phyloP scores from a whole-genome alignment of 225 moss, liverwort and hornwort species.

The Physcomitrellopsis africana region DNA sequence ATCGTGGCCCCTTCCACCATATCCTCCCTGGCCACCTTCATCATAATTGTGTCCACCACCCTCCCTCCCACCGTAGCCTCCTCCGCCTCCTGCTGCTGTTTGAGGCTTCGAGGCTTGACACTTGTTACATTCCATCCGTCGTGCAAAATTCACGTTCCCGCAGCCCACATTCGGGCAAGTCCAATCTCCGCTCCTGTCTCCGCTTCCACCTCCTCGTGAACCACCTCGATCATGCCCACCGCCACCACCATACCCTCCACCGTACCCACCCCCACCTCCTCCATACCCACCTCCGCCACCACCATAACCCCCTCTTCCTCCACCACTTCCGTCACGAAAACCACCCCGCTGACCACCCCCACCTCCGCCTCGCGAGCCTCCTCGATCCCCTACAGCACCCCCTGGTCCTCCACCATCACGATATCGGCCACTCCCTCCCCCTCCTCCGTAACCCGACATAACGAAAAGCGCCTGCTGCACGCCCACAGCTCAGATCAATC shows the following conservation, averaged over 20 bases:
- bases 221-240: slow-evolving; percentile 56
- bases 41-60: slow-evolving; percentile 56
- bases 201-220: slow-evolving; percentile 48
- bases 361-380: slow-evolving; percentile 43
- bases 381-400: slow-evolving; percentile 48
- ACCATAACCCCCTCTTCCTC: slow-evolving; percentile 34
- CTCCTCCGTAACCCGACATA: slow-evolving; percentile 59
- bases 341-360: slow-evolving; percentile 39
- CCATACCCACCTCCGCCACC: slow-evolving; percentile 26
- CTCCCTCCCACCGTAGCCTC: slow-evolving; percentile 51
- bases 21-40: slow-evolving; percentile 45
- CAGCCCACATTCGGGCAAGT: slow-evolving; percentile 62
- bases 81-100: slow-evolving; percentile 36
- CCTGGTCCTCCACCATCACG: slow-evolving; percentile 53
- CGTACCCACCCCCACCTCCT: slow-evolving; percentile 37
- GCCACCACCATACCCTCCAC: slow-evolving; percentile 35
- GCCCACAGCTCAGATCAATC: not conserved
- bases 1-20: slow-evolving; percentile 55
- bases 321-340: slow-evolving; percentile 44
- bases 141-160: slow-evolving; percentile 66
- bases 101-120: slow-evolving; percentile 59
- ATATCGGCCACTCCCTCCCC: slow-evolving; percentile 50
- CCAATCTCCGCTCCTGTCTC: slow-evolving; percentile 64
- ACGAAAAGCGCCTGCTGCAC: not conserved
- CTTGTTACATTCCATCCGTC: slow-evolving; percentile 67